Evolutionary conservation across 306 rosid genomes (phyloP).

Genomic region (Heteromeles arbutifolia): DNA sequence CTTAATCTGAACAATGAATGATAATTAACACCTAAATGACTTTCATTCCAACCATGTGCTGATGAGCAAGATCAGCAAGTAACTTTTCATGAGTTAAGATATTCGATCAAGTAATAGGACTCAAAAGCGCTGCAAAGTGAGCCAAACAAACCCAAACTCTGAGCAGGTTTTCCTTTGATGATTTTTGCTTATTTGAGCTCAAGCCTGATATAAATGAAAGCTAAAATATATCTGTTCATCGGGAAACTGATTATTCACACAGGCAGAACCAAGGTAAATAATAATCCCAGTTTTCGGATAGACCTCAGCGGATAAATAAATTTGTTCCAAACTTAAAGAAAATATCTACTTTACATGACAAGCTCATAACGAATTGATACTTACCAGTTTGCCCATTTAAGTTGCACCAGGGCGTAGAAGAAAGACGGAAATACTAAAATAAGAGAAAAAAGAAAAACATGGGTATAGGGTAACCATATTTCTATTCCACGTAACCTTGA

Average conservation of each 20-base stretch:
- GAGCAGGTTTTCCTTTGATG: too few relatives aligned
- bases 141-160: background rate
- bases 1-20: background rate
- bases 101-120: background rate
- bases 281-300: background rate
- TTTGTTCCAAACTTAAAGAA: background rate
- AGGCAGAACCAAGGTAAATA: background rate
- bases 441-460: background rate
- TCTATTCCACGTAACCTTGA: background rate
- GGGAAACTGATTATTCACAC: background rate
- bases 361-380: background rate
- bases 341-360: background rate
- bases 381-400: background rate
- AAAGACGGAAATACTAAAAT: background rate
- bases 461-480: background rate
- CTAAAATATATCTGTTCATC: background rate
- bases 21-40: background rate
- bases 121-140: background rate
- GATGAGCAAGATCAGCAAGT: too few relatives aligned
- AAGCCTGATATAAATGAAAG: background rate
- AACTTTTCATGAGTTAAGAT: background rate
- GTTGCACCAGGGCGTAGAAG: background rate
- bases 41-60: background rate
- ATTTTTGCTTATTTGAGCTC: background rate
- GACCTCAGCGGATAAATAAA: background rate